Conservation (phyloP, 768 basidiomycete species). For the Calocybe cyanea region DNA sequence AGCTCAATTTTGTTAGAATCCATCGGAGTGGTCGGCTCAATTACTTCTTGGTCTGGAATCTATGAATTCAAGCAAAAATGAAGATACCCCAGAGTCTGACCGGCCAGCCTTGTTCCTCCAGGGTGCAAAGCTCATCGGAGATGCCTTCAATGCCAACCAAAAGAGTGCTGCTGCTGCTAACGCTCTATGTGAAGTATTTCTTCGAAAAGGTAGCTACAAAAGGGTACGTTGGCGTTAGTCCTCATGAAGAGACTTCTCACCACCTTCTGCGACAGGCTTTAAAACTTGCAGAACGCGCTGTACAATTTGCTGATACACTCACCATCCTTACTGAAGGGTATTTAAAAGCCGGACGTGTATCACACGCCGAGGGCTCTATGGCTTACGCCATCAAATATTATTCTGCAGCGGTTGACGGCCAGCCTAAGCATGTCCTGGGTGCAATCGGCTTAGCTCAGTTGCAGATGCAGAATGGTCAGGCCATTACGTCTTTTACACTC, state of each 20-base stretch:
- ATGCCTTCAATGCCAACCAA: slow-evolving; percentile 77
- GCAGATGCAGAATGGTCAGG: slow-evolving; percentile 74
- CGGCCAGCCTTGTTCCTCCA: slow-evolving; percentile 54
- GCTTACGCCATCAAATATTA: slow-evolving; percentile 70
- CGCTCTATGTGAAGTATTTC: slow-evolving; percentile 74
- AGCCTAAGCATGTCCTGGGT: slow-evolving; percentile 72
- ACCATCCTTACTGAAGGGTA: slow-evolving; percentile 85
- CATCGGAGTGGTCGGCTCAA: slow-evolving; percentile 72
- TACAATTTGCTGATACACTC: slow-evolving; percentile 90
- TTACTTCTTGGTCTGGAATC: slow-evolving; percentile 83
- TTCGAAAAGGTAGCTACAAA: slow-evolving; percentile 63
- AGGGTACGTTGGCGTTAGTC: slow-evolving; percentile 39
- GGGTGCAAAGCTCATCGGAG: slow-evolving; percentile 70
- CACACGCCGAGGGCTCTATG: slow-evolving; percentile 67
- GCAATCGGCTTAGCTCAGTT: slow-evolving; percentile 85
- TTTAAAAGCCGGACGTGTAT: slow-evolving; percentile 75
- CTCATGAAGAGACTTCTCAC: slow-evolving; percentile 1
- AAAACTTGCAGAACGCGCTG: slow-evolving; percentile 90
- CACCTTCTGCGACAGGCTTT: slow-evolving; percentile 53
- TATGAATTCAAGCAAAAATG: slow-evolving; percentile 81
- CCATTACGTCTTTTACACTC: background rate
- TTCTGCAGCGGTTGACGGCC: slow-evolving; percentile 58
- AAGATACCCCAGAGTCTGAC: slow-evolving; percentile 58
- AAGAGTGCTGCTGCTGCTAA: slow-evolving; percentile 80
- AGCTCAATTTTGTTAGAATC: slow-evolving; percentile 47